These are phyloP conservation scores for Leavenworthia alabamica DNA, from an alignment of 345 rosid genomes.

Conservation along the genomic window DNA sequence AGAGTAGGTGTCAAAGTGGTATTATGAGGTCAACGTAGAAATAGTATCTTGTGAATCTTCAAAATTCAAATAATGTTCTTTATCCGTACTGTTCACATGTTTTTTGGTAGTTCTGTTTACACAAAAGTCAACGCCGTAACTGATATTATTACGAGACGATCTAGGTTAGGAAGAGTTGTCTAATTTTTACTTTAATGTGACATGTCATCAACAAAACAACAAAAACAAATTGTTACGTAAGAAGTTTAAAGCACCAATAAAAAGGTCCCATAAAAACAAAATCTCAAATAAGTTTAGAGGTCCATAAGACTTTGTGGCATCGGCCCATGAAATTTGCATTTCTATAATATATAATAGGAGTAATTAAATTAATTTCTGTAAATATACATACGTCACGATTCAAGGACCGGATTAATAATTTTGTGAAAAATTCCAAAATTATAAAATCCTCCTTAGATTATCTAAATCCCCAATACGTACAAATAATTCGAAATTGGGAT, in stretches of 20 bases:
- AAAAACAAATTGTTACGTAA: background rate
- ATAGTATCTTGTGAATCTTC: conserved; percentile 2
- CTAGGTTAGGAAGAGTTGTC: conserved; percentile 15
- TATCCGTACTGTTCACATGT: conserved; percentile 33
- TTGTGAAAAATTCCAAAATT: background rate
- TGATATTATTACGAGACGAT: background rate
- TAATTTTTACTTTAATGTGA: background rate
- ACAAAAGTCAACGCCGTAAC: conserved; percentile 15
- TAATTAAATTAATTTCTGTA: background rate
- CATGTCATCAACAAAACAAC: background rate
- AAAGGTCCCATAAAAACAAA: too few relatives aligned
- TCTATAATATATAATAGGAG: background rate
- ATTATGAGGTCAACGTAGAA: conserved; percentile 10
- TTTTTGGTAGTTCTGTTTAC: conserved; percentile 9
- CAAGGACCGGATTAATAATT: background rate
- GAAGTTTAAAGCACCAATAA: background rate
- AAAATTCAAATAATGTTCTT: background rate
- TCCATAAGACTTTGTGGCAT: too few relatives aligned
- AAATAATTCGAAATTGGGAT: background rate
- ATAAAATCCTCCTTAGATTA: background rate
- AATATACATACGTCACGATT: background rate
- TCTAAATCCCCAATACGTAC: background rate
- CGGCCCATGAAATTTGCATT: too few relatives aligned
- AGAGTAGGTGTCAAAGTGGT: conserved; percentile 13
- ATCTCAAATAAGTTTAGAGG: too few relatives aligned